Evolutionary conservation across 148 eudicot species (phyloP), one percentile per base, ranked within the genome.

Genomic region (Chenopodium berlandieri): DNA sequence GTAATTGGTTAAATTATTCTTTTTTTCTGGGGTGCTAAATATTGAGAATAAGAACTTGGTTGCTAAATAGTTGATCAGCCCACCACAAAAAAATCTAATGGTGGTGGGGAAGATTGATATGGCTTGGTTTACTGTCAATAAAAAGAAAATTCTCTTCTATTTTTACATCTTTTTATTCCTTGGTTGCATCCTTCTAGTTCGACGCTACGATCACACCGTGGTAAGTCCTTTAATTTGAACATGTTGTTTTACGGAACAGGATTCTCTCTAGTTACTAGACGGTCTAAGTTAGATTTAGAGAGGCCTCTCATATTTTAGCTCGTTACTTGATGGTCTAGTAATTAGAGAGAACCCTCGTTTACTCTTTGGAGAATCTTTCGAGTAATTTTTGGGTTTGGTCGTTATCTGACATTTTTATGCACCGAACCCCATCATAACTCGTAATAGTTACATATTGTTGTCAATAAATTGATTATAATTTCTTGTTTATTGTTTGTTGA

Each of bases 131-230:
- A 8, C 62, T 27, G 47, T 23, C 22, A 56, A 56, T 23, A 80
- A 73, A 17, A 75, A 76, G 19, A 9, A 25, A 1, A 17, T 30
- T 25, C 46, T 74, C 60, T 37, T 78, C 37, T 83, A 63, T 78
- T 66, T 83, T 16, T 83, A 31, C 79, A 34, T 67, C 31, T 40
- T 83, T 54, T 75, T 83, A 20, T 74, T 79, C 46, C 13, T 68
- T 9, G 78, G 47, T 9, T 83, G 79, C 79, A 27, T 74, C 44
- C 20, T 83, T 68, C 14, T 74, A 1, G 8, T 67, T 74, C 82
- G 58, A 13, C 78, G 25, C 6, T 17, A n/a, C 19, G 19, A 75
- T 34, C 23, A 34, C 22, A 72, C 44, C 75, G 4, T 23, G 13
- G 85, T 83, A 25, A 75, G 82, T 79, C 8, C 20, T 16, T 75